phyloP scores from a whole-genome alignment of 345 rosid genomes.

The Populus tremula region DNA sequence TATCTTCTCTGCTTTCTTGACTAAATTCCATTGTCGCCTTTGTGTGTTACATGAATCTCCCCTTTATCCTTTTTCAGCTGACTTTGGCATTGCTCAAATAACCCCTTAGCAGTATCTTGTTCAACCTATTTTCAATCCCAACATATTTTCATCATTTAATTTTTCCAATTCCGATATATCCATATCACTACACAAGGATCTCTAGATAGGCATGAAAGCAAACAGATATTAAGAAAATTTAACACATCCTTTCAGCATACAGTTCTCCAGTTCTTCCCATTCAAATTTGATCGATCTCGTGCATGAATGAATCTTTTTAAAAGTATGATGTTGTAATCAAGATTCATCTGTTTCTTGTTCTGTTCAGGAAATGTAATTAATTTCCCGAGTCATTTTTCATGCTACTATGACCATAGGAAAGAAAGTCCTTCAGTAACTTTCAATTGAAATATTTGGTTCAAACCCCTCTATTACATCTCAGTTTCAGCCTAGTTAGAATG shows the following conservation, averaged over 20 bases:
- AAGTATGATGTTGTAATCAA: no score
- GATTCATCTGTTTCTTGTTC: no score
- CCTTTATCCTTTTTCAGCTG: constrained; percentile 19
- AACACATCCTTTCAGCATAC: background rate
- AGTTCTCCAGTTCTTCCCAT: background rate
- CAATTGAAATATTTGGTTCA: background rate
- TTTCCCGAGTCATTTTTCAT: background rate
- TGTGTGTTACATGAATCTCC: constrained; percentile 39
- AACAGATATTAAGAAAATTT: background rate
- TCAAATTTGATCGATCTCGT: background rate
- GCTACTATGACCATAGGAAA: background rate
- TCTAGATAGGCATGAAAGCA: background rate
- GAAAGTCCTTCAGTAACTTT: background rate
- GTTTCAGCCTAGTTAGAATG: background rate
- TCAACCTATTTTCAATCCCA: constrained; percentile 23
- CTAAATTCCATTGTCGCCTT: constrained; percentile 37
- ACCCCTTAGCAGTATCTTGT: constrained; percentile 35
- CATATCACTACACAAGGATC: background rate
- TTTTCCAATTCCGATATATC: background rate
- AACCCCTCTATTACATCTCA: background rate
- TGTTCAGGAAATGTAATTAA: background rate
- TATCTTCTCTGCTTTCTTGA: constrained; percentile 29
- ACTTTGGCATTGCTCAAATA: constrained; percentile 29
- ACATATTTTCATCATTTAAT: constrained; percentile 9
- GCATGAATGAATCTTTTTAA: background rate